phyloP scores from a whole-genome alignment of 2,329 filamentous ascomycete species.

The Colletotrichum caudatum region DNA sequence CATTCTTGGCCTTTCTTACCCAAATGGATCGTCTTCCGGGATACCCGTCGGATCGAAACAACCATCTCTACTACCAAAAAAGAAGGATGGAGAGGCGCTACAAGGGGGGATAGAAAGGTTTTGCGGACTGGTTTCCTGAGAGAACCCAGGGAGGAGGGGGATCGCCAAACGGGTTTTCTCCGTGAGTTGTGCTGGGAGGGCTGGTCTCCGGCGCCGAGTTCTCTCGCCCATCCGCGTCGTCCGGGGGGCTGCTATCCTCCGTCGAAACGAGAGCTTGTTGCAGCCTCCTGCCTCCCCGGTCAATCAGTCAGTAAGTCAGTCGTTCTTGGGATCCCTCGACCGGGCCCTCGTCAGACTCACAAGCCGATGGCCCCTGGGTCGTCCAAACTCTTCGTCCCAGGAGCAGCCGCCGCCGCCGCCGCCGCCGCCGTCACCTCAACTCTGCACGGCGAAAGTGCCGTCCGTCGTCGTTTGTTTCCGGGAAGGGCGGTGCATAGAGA shows the following conservation, averaged over 20 bases:
- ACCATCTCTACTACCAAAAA: constrained; percentile 3
- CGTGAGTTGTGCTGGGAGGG: constrained; percentile 7
- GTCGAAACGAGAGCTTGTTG: constrained; percentile 7
- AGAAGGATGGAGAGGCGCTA: not conserved
- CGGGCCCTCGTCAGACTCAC: not conserved
- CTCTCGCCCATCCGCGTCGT: not conserved
- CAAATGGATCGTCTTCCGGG: constrained; percentile 27
- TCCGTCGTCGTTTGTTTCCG: constrained; percentile 15
- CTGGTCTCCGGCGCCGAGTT: constrained; percentile 12
- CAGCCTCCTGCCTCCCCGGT: not conserved
- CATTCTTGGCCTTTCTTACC: not conserved
- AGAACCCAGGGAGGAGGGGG: not conserved
- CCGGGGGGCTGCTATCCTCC: not conserved
- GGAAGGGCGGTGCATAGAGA: not conserved
- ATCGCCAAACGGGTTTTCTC: constrained; percentile 8
- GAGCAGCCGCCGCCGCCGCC: constrained; percentile 26
- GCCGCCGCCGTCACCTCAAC: constrained; percentile 31
- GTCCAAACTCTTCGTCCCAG: constrained; percentile 28
- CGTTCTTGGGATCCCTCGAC: not conserved
- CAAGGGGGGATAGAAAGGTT: not conserved
- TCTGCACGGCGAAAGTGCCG: constrained; percentile 1
- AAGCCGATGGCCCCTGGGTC: not conserved
- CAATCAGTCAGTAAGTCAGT: not conserved
- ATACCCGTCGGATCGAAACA: constrained; percentile 37
- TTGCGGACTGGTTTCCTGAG: constrained; percentile 11